Evolutionary conservation across 805 yeast genomes (phyloP), one percentile per base, ranked within the genome.

Genomic region (Myxozyma monticola): DNA sequence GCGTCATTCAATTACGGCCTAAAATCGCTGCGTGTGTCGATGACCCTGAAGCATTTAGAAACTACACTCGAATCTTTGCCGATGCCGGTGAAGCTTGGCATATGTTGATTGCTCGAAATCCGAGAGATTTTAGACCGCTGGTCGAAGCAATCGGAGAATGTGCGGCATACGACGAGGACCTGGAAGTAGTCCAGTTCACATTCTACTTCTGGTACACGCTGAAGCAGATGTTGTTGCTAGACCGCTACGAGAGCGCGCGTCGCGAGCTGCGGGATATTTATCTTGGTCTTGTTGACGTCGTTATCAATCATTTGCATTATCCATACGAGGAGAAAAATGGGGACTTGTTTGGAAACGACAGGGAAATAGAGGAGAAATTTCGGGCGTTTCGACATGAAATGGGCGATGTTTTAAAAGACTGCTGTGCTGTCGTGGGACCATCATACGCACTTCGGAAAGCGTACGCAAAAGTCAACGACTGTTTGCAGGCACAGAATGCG

Each of bases 81-180:
- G 95, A 89, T 60, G 95, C 97, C 1, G 96, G 96, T 49, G 97
- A 89, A 69, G 78, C 95, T 1, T 93, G 99, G 99, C 93, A 88
- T 68, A 85, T 86, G 29, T 73, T 86, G 29, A 81, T 93, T 43
- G 88, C 91, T 5, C 80, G 80, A 60, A 72, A 77, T 45, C 93
- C 97, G 0, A 69, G 68, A 38, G 76, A 77, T 38, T 90, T 86
- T 70, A 76, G 78, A 56, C 85, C 85, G 1, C 70, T 93, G 61
- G 90, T 90, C 17, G 82, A 80, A 50, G 80, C 87, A 4, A 68
- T 91, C 20, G 73, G 88, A 37, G 80, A 82, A 54, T 78, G 90
- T 55, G 76, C 95, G 21, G 75, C 83, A 34, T 80, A 80, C 57
- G 87, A 85, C 42, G 84, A 84, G 42, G 97, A 91, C 67, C 76